Percentiles rank a stretch among this genome's conserved stretches.
Evolutionary conservation across 495 filamentous ascomycete species (phyloP).

Genomic region (Endocarpon pusillum): DNA sequence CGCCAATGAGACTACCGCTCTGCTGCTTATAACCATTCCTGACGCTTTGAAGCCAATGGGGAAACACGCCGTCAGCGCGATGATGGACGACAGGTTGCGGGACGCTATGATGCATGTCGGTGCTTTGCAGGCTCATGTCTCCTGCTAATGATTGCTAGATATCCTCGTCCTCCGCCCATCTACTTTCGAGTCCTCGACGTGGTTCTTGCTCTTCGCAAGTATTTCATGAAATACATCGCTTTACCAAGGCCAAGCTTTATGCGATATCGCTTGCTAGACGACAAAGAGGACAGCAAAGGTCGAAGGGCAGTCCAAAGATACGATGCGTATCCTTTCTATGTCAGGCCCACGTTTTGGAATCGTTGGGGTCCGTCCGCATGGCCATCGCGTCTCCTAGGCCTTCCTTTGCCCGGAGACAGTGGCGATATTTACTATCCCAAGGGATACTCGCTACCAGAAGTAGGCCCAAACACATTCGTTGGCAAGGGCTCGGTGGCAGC

Average conservation of each 20-base stretch:
- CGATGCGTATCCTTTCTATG: conserved; percentile 40
- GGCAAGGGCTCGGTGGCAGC: conserved; percentile 36
- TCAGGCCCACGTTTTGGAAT: conserved; percentile 41
- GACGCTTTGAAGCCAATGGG: conserved; percentile 27
- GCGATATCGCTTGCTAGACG: conserved; percentile 20
- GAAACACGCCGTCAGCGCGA: conserved; percentile 31
- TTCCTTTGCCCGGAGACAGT: conserved; percentile 41
- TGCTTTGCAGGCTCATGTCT: too few species aligned
- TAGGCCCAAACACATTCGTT: conserved; percentile 40
- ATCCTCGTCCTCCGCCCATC: conserved; percentile 22
- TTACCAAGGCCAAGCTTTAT: conserved; percentile 35
- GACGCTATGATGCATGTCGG: conserved; percentile 53
- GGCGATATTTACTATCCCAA: conserved; percentile 38
- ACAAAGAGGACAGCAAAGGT: conserved; percentile 29
- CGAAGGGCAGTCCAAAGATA: conserved; percentile 32
- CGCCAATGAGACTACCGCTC: conserved; percentile 36
- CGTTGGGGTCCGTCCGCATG: conserved; percentile 40
- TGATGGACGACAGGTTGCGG: conserved; percentile 47
- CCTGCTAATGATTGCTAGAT: conserved; percentile 16
- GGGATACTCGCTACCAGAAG: conserved; percentile 38
- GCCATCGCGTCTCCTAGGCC: conserved; percentile 34
- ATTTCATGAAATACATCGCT: conserved; percentile 35
- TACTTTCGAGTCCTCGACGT: conserved; percentile 22
- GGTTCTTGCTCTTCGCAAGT: conserved; percentile 29
- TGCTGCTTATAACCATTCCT: conserved; percentile 44